These are phyloP conservation scores for Botrytis cinerea DNA, from an alignment of 2,329 filamentous ascomycete genomes.

Conservation along the genomic window DNA sequence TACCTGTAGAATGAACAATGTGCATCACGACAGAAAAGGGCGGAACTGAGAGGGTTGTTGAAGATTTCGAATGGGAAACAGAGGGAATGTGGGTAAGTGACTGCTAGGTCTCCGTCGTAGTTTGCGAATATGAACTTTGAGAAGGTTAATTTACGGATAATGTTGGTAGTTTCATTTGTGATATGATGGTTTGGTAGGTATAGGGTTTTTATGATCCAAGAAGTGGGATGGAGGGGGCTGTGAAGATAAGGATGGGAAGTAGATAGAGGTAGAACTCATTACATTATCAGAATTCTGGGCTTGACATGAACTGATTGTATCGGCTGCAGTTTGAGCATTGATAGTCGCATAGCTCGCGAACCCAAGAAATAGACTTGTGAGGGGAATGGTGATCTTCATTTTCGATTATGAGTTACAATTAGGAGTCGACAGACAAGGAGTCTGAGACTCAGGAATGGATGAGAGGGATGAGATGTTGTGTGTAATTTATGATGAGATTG, in stretches of 20 bases:
- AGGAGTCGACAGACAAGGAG: rapidly evolving
- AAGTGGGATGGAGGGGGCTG: too few species aligned
- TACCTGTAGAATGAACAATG: slow-evolving; percentile 9
- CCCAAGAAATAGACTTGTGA: background rate
- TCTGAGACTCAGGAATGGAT: background rate
- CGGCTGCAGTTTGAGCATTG: background rate
- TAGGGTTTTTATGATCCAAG: rapidly evolving
- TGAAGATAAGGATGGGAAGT: too few species aligned
- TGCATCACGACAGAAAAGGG: background rate
- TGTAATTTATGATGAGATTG: background rate
- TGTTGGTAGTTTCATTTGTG: background rate
- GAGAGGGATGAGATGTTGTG: background rate
- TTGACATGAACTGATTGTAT: background rate
- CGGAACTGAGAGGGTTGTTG: background rate
- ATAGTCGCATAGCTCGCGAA: background rate
- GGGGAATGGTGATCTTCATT: background rate
- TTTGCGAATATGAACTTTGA: background rate
- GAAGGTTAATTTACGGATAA: background rate
- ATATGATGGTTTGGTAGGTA: background rate
- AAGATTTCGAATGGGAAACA: slow-evolving; percentile 8
- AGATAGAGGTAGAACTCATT: rapidly evolving
- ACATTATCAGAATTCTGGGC: background rate
- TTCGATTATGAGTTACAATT: background rate
- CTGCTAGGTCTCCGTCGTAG: background rate
- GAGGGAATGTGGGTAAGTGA: background rate